Evolutionary conservation across 257 asterid genomes (phyloP), one percentile per base, ranked within the genome.

Genomic region (Verbena officinalis): DNA sequence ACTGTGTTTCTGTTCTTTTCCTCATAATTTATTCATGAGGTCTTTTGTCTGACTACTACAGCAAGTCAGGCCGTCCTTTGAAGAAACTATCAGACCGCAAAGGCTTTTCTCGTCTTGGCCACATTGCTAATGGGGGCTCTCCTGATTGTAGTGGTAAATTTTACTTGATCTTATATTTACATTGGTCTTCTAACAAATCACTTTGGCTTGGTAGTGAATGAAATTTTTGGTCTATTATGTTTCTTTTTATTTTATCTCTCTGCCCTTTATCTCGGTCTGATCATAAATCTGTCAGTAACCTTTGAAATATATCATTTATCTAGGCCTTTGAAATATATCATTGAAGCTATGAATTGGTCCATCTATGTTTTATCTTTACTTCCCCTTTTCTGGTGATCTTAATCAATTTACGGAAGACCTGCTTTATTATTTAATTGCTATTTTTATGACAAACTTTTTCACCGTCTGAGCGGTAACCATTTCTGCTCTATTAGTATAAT

Each of bases 1-100:
- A 34, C 22, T 42, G 17, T 56, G 63, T 77, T 57, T 42, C 11
- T 57, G 23, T 23, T 51, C 66, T 44, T 64, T 67, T 48, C 39
- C 27, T 38, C 15, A n/a, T n/a, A n/a, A n/a, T n/a, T 40, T 64
- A 55, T 77, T 71, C 67, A 74, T 59, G 19, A 24, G 16, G 30
- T 52, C 65, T 58, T 53, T 33, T 75, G n/a, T 55, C 72, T 53
- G 45, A 62, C 16, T 82, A 61, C 61, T 59, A 64, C 94, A 94
- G 99, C 80, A 94, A 86, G 87, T 79, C 90, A 3, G 95, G 98
- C 58, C 99, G 96, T 59, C 96, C 96, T 68, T 61, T 81, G 76
- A 90, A 94, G 80, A 94, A 91, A 80, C 71, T 82, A 30, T 83
- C 91, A 11, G 98, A 94, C 60, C 95, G 95, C 73, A 94, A 84